A percentile compares a stretch with the other conserved stretches of the same genome.
Conservation (phyloP, 108 stramenopile species). For the Cyclostephanos tholiformis region DNA sequence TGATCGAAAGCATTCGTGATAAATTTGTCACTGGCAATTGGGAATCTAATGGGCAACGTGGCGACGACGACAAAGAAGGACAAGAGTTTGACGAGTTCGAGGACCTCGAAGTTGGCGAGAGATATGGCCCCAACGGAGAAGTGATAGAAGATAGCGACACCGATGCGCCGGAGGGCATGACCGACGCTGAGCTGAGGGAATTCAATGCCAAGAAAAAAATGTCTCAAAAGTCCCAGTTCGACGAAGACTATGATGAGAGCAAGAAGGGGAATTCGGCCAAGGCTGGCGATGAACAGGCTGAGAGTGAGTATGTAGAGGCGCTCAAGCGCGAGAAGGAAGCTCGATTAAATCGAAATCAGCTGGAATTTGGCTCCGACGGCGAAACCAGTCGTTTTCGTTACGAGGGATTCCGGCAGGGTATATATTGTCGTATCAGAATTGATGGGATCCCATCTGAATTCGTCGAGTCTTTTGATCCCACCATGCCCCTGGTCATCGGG, state of each 20-base stretch:
- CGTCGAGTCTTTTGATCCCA: slow-evolving; percentile 75
- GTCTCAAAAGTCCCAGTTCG: slow-evolving; percentile 74
- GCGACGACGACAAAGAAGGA: slow-evolving; percentile 51
- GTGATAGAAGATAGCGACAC: slow-evolving; percentile 57
- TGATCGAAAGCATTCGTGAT: slow-evolving; percentile 80
- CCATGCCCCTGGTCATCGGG: slow-evolving; percentile 91
- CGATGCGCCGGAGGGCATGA: slow-evolving; percentile 68
- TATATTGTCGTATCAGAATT: slow-evolving; percentile 93
- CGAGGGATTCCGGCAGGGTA: slow-evolving; percentile 93
- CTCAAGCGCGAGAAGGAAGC: slow-evolving; percentile 86
- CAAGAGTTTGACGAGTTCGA: slow-evolving; percentile 92
- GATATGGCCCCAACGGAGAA: slow-evolving; percentile 68
- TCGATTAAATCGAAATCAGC: slow-evolving; percentile 72
- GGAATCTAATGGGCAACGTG: slow-evolving; percentile 48
- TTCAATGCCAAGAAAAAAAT: slow-evolving; percentile 85
- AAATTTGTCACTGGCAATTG: slow-evolving; percentile 98
- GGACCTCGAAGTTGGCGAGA: slow-evolving; percentile 91
- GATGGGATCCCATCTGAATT: slow-evolving; percentile 87
- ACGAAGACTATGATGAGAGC: slow-evolving; percentile 85
- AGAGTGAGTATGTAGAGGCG: slow-evolving; percentile 77
- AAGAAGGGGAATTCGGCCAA: slow-evolving; percentile 66
- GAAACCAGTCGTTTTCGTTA: slow-evolving; percentile 77
- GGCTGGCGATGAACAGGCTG: slow-evolving; percentile 71
- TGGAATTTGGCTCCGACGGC: slow-evolving; percentile 91
- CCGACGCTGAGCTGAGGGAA: slow-evolving; percentile 84